These are phyloP conservation scores for Glarea lozoyensis DNA, from an alignment of 495 filamentous ascomycete species.

Conservation along the genomic window DNA sequence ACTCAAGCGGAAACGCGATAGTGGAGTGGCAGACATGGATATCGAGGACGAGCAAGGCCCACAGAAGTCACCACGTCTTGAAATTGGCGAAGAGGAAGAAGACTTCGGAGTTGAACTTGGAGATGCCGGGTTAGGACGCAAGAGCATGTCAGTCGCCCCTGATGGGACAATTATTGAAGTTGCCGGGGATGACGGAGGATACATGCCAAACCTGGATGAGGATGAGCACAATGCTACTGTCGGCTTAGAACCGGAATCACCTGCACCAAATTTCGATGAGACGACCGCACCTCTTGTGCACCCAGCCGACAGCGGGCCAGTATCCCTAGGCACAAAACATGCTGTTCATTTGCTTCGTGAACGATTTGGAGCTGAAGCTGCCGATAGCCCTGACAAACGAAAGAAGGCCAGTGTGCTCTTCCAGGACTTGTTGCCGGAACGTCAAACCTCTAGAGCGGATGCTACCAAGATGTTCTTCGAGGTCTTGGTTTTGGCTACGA, in stretches of 20 bases:
- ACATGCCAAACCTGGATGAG: constrained; percentile 21
- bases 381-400: constrained; percentile 50
- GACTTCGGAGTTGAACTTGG: constrained; percentile 34
- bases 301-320: constrained; percentile 70
- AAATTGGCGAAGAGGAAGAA: constrained; percentile 58
- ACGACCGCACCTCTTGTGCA: constrained; percentile 64
- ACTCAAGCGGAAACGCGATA: constrained; percentile 89
- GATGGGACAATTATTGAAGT: constrained; percentile 55
- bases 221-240: constrained; percentile 30
- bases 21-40: constrained; percentile 70
- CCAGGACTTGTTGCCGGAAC: constrained; percentile 82
- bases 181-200: constrained; percentile 49
- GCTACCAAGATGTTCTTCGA: constrained; percentile 99
- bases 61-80: constrained; percentile 55
- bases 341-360: constrained; percentile 92
- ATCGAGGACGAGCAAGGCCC: constrained; percentile 46
- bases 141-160: constrained; percentile 41
- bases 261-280: constrained; percentile 55
- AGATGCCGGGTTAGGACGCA: constrained; percentile 38
- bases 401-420: constrained; percentile 75
- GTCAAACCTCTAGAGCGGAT: constrained; percentile 67
- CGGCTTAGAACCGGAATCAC: constrained; percentile 20
- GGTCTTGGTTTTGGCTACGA: constrained; percentile 87
- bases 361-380: constrained; percentile 61
- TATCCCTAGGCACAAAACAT: constrained; percentile 85